Conservation (phyloP, 176 grass and related monocot genomes). For the Ananas comosus region DNA sequence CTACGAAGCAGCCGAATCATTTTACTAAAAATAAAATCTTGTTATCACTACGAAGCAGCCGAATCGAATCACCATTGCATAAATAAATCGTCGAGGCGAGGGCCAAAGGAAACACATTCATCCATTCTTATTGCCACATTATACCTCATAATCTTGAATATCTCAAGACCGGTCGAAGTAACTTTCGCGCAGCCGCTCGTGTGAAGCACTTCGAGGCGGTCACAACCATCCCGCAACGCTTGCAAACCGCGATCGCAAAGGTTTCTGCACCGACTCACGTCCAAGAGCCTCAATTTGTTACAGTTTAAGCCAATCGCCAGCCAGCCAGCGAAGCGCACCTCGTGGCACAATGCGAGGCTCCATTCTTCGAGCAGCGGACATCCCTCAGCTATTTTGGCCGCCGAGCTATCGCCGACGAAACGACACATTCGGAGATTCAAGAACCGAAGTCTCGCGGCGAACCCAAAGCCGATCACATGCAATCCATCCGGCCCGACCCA, state of each 20-base stretch:
- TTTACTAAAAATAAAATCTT: not conserved
- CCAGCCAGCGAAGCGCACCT: slow-evolving; percentile 56
- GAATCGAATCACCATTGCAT: slow-evolving; percentile 1
- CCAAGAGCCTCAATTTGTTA: slow-evolving; percentile 55
- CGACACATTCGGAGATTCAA: slow-evolving; percentile 71
- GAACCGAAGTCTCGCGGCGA: slow-evolving; percentile 37
- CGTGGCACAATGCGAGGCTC: slow-evolving; percentile 73
- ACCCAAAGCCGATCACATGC: slow-evolving; percentile 30
- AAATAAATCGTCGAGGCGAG: slow-evolving; percentile 57
- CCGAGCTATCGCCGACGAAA: slow-evolving; percentile 45
- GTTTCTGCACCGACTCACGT: slow-evolving; percentile 69
- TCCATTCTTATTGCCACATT: slow-evolving; percentile 45
- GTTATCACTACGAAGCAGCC: too few species aligned
- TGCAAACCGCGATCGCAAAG: slow-evolving; percentile 55
- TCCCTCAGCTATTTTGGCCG: slow-evolving; percentile 48
- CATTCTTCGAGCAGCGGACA: slow-evolving; percentile 74
- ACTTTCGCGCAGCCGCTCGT: slow-evolving; percentile 49
- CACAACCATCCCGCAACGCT: slow-evolving; percentile 46
- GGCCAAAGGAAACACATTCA: slow-evolving; percentile 52
- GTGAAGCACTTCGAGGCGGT: slow-evolving; percentile 44
- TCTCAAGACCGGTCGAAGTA: slow-evolving; percentile 37
- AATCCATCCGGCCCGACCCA: slow-evolving; percentile 40
- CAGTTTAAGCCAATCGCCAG: slow-evolving; percentile 50
- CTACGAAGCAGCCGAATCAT: too few species aligned
- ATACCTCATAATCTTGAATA: slow-evolving; percentile 56